Evolutionary conservation across 1,139 yeast genomes (phyloP).

Genomic region (Pichia sp.): DNA sequence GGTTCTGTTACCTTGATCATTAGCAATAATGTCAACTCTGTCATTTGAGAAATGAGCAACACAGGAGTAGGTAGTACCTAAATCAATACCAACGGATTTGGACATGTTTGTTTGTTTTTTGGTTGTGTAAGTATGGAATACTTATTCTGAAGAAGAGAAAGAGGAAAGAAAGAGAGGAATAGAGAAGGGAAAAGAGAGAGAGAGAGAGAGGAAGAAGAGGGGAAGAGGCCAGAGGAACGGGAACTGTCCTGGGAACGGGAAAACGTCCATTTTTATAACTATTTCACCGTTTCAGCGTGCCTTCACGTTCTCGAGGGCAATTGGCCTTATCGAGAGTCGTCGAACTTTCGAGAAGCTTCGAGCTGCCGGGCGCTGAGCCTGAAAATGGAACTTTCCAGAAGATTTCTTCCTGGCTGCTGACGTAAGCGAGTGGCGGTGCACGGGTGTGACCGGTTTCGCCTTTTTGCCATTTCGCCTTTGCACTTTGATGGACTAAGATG

Average conservation of each 20-base stretch:
- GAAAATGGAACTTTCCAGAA: constrained; percentile 7
- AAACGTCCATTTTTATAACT: neutral
- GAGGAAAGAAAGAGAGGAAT: neutral
- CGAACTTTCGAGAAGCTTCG: constrained; percentile 3
- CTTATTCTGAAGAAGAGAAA: neutral
- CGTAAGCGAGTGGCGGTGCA: neutral
- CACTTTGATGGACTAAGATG: too few species aligned
- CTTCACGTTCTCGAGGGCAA: neutral
- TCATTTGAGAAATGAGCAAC: constrained; percentile 79
- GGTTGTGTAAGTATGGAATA: constrained; percentile 4
- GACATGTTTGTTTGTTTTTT: constrained; percentile 49
- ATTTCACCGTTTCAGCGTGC: too few species aligned
- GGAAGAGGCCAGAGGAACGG: too few species aligned
- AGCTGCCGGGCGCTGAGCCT: neutral
- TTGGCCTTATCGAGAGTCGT: neutral
- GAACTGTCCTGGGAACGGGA: neutral
- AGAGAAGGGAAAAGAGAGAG: neutral
- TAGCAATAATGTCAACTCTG: constrained; percentile 91
- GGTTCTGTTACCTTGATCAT: constrained; percentile 98
- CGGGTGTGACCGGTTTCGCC: too few species aligned
- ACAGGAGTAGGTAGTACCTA: constrained; percentile 97
- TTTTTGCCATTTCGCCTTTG: too few species aligned
- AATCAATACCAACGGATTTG: constrained; percentile 99
- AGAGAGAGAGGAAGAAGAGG: neutral
- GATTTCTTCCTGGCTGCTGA: too few species aligned